These are phyloP conservation scores for Stylonectria norvegica DNA, from an alignment of 2,329 filamentous ascomycete species.

Conservation along the genomic window DNA sequence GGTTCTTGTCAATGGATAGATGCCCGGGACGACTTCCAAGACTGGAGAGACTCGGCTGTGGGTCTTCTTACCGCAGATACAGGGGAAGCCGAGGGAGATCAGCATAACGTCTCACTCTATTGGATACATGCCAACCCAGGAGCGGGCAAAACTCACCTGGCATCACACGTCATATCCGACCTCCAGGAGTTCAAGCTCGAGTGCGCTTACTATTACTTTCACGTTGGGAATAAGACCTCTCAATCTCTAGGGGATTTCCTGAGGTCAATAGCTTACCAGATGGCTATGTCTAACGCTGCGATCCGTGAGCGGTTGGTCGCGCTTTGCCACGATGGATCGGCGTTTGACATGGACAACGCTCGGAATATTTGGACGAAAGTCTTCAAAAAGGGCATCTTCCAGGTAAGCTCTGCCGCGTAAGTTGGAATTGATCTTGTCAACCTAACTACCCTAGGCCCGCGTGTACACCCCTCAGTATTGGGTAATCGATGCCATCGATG, in stretches of 20 bases:
- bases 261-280: slow-evolving; percentile 32
- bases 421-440: too few relatives aligned
- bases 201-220: slow-evolving; percentile 19
- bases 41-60: too few relatives aligned
- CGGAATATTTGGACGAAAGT: slow-evolving; percentile 32
- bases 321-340: slow-evolving; percentile 18
- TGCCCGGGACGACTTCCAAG: too few relatives aligned
- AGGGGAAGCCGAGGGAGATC: too few relatives aligned
- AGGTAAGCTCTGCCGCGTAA: slow-evolving; percentile 16
- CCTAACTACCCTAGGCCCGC: too few relatives aligned
- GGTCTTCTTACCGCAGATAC: too few relatives aligned
- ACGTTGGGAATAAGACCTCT: slow-evolving; percentile 11
- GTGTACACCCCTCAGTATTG: slow-evolving; percentile 30
- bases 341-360: slow-evolving; percentile 25
- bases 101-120: too few relatives aligned
- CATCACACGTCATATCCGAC: too few relatives aligned
- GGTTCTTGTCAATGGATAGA: too few relatives aligned
- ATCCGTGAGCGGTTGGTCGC: slow-evolving; percentile 23
- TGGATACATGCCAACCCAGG: too few relatives aligned
- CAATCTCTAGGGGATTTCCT: slow-evolving; percentile 14
- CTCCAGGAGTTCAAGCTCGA: slow-evolving; percentile 9
- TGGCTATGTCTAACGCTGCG: slow-evolving; percentile 24
- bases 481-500: slow-evolving; percentile 36
- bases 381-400: slow-evolving; percentile 30
- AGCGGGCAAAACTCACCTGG: too few relatives aligned